Conservation (phyloP, 225 moss, liverwort and hornwort species). For the Marchantia paleacea region DNA sequence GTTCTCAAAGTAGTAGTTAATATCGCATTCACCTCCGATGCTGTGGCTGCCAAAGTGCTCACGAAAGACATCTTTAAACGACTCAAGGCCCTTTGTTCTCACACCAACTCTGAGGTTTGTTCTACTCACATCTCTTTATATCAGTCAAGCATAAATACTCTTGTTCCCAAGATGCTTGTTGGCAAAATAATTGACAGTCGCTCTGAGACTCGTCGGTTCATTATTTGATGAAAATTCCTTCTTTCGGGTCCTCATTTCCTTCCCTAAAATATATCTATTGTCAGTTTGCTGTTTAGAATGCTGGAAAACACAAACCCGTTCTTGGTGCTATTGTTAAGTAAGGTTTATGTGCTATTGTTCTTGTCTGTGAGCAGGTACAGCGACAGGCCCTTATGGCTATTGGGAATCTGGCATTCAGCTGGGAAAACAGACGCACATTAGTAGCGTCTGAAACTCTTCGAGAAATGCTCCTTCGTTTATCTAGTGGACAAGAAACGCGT, state of each 20-base stretch:
- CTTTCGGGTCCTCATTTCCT: no score
- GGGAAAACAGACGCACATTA: conserved; percentile 84
- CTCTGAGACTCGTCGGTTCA: no score
- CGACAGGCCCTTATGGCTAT: conserved; percentile 84
- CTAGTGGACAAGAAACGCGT: conserved; percentile 63
- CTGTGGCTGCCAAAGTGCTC: conserved; percentile 88
- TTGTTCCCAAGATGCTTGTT: no score
- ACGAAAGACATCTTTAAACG: conserved; percentile 96
- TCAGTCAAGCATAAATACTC: neutral
- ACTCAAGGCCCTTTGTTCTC: conserved; percentile 77
- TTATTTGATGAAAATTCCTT: no score
- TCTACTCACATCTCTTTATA: neutral
- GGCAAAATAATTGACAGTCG: no score
- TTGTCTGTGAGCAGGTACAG: conserved; percentile 68
- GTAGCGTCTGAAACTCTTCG: conserved; percentile 94
- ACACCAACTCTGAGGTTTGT: conserved; percentile 78
- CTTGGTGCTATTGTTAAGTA: neutral
- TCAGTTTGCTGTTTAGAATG: neutral
- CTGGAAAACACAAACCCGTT: no score
- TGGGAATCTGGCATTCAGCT: conserved; percentile 96
- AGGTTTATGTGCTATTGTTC: neutral
- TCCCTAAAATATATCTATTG: neutral
- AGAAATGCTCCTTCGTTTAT: conserved; percentile 89
- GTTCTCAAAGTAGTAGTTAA: conserved; percentile 95
- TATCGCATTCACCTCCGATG: conserved; percentile 97